These are phyloP conservation scores for Proliferodiscus dingleyae DNA, from an alignment of 2,329 filamentous ascomycete species.

Conservation along the genomic window DNA sequence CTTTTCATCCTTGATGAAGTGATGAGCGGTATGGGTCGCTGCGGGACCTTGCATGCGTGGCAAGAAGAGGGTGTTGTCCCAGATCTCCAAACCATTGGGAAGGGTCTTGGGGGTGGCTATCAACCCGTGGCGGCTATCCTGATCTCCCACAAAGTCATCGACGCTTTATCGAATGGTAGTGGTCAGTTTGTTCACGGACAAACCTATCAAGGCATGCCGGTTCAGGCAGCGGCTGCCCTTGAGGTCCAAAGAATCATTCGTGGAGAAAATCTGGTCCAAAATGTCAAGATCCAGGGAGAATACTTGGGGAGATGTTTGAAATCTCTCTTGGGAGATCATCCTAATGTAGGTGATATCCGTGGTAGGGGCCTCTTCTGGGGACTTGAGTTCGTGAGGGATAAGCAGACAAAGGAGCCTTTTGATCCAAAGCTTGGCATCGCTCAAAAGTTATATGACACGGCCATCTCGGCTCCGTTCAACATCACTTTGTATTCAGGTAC, in stretches of 20 bases:
- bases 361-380: conserved; percentile 56
- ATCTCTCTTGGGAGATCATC: conserved; percentile 38
- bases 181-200: conserved; percentile 31
- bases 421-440: conserved; percentile 39
- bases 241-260: conserved; percentile 57
- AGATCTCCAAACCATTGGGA: conserved; percentile 63
- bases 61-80: conserved; percentile 49
- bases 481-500: conserved; percentile 57
- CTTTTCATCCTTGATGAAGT: conserved; percentile 75
- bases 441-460: conserved; percentile 44
- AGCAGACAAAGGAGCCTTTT: conserved; percentile 45
- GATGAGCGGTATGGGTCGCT: conserved; percentile 55
- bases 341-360: conserved; percentile 55
- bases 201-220: conserved; percentile 58
- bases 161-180: conserved; percentile 30
- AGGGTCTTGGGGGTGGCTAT: conserved; percentile 62
- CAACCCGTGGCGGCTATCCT: conserved; percentile 57
- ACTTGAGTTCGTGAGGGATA: conserved; percentile 50
- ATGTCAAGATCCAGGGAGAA: conserved; percentile 50
- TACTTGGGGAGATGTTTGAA: conserved; percentile 42
- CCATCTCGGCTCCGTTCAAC: conserved; percentile 36
- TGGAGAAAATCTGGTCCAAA: conserved; percentile 52
- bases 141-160: conserved; percentile 45
- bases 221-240: conserved; percentile 56
- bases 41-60: conserved; percentile 51